These are phyloP conservation scores for Fagus sylvatica DNA, from an alignment of 306 rosid species.

Conservation along the genomic window DNA sequence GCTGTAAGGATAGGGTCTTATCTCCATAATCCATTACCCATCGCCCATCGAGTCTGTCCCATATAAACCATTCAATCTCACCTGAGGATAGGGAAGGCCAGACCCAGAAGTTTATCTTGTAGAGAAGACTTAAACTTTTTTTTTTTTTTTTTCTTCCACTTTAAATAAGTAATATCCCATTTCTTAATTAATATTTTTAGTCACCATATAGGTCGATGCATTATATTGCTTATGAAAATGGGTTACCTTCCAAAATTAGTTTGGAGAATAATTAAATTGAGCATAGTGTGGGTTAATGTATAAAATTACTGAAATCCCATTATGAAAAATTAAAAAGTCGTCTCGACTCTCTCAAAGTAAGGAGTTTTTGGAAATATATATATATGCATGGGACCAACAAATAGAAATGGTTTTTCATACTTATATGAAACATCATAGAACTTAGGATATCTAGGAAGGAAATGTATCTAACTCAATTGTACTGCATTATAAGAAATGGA, in stretches of 20 bases:
- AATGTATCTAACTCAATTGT: neutral
- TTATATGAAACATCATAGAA: neutral
- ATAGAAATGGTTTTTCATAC: no score
- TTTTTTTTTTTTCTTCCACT: no score
- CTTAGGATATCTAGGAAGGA: neutral
- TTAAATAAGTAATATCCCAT: neutral
- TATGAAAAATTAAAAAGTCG: no score
- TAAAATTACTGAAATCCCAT: no score
- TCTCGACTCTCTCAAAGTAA: no score
- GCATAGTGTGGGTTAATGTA: no score
- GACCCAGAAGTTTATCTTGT: neutral
- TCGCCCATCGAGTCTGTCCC: slow-evolving; percentile 24
- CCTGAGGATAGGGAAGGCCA: slow-evolving; percentile 2
- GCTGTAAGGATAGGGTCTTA: slow-evolving; percentile 55
- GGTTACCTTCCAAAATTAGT: no score
- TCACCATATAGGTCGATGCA: neutral
- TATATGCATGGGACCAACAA: no score
- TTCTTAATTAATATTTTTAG: neutral
- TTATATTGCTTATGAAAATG: no score
- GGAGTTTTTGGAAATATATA: no score
- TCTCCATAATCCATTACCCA: slow-evolving; percentile 41
- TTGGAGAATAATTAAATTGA: no score
- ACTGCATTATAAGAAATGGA: neutral
- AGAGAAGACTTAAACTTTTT: neutral
- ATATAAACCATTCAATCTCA: slow-evolving; percentile 40